Evolutionary conservation across 768 basidiomycete species (phyloP).

Genomic region (Lactarius indigo): DNA sequence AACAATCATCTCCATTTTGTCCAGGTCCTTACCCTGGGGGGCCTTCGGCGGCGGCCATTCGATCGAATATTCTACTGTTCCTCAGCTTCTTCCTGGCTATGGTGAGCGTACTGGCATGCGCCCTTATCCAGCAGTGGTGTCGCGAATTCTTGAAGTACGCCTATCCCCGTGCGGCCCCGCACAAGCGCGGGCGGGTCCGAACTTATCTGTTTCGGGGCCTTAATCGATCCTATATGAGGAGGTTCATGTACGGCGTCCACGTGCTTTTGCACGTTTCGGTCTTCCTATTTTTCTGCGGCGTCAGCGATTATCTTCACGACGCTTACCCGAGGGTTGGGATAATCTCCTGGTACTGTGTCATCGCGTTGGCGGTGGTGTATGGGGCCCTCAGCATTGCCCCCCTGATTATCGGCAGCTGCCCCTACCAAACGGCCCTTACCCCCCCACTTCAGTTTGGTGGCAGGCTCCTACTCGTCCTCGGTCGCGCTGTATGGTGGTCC

Average conservation of each 20-base stretch:
- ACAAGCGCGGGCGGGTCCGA: conserved; percentile 13
- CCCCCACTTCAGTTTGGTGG: neutral
- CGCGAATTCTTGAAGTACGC: neutral
- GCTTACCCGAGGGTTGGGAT: neutral
- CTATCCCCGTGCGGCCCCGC: conserved; percentile 7
- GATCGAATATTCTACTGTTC: conserved; percentile 13
- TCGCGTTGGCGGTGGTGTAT: neutral
- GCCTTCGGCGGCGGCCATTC: neutral
- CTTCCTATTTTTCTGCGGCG: conserved; percentile 16
- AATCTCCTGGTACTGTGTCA: neutral
- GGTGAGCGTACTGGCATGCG: conserved; percentile 11
- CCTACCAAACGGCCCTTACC: conserved; percentile 18
- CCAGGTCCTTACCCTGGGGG: neutral
- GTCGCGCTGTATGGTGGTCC: neutral
- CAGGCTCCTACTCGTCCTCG: neutral
- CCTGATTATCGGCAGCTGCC: conserved; percentile 1
- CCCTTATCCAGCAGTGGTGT: conserved; percentile 23
- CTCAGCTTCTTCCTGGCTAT: conserved; percentile 16
- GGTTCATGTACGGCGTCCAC: conserved; percentile 11
- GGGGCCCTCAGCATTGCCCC: conserved; percentile 8
- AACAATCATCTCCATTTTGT: neutral
- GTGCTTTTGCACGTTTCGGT: conserved; percentile 12
- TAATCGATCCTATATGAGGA: neutral
- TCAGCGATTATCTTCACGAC: conserved; percentile 11
- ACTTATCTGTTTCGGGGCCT: conserved; percentile 13